Percentiles rank a stretch among this genome's conserved stretches.
Evolutionary conservation across 768 basidiomycete genomes (phyloP).

Genomic region (Amyloporia xantha): DNA sequence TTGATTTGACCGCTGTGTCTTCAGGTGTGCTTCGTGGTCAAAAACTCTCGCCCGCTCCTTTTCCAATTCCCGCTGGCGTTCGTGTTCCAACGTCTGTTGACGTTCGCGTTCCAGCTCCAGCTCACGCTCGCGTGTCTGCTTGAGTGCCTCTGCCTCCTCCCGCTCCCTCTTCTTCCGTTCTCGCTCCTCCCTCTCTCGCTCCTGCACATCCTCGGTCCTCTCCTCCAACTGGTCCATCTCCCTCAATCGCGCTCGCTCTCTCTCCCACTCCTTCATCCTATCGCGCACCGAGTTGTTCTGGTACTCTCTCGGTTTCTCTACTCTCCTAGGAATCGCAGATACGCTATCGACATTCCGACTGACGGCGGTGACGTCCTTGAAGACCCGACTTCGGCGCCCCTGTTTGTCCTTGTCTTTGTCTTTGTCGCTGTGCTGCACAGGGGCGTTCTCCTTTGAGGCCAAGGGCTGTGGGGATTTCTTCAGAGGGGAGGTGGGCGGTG

Average conservation of each 20-base stretch:
- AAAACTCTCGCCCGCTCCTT: constrained; percentile 3
- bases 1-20: neutral
- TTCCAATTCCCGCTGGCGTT: constrained; percentile 2
- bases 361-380: constrained; percentile 14
- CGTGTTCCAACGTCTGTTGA: constrained; percentile 10
- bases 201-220: constrained; percentile 42
- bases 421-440: constrained; percentile 18
- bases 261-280: constrained; percentile 71
- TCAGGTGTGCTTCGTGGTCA: neutral
- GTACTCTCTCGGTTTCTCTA: constrained; percentile 2
- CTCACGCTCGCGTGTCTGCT: constrained; percentile 24
- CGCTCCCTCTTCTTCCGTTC: constrained; percentile 14
- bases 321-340: neutral
- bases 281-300: constrained; percentile 35
- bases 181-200: constrained; percentile 31
- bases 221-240: constrained; percentile 64
- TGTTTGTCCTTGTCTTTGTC: constrained; percentile 22
- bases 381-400: constrained; percentile 9
- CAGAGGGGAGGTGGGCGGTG: constrained; percentile 16
- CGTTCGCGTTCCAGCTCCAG: constrained; percentile 6
- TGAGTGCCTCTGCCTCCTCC: constrained; percentile 23
- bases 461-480: neutral
- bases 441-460: constrained; percentile 12
- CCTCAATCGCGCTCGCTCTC: constrained; percentile 59
- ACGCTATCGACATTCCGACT: constrained; percentile 4